Evolutionary conservation across 2,329 filamentous ascomycete genomes (phyloP), one percentile per base, ranked within the genome.

Genomic region (Paraphaeosphaeria sporulosa): DNA sequence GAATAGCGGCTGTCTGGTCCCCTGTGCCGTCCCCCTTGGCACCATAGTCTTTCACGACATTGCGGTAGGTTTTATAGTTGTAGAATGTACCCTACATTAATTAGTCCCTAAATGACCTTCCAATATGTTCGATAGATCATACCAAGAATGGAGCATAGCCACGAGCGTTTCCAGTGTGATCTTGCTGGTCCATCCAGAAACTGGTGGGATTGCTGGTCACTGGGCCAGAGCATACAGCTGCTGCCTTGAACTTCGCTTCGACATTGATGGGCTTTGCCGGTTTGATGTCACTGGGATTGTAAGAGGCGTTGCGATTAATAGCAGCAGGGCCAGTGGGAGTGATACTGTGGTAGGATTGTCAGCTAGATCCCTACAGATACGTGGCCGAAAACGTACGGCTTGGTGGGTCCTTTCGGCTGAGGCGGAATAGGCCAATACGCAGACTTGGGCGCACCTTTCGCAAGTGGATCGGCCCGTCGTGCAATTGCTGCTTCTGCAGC

Each of bases 21-120:
- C 92, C 91, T n/a, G 81, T 78, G 51, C 94, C 94, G 71, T 97
- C 93, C 70, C 94, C 94, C 79, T 88, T 91, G 71, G 92, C 93
- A 62, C 94, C 94, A 44, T 55, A 34, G 85, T 32, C 30, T 32
- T 74, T 55, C 19, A 47, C 40, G 23, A 55, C 52, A 21, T 55
- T 55, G 30, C 52, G 52, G 27, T 42, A 55, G 9, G 52, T 55
- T 30, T 47, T 43, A 19, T 55, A 55, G 19, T n/a, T 55, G 52
- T 36, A 55, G 42, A 55, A 55, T n/a, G 23, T 23, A 13, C 42
- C 52, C 52, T 46, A 25, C 1, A 34, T n/a, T 25, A 4, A 4
- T 44, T 21, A 38, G 10, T 43, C 5, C 3, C 7, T 34, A 2
- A 17, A 4, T 3, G 4, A 12, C 5, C 3, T 10, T 7, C 8